Evolutionary conservation across 2,329 filamentous ascomycete species (phyloP).

Genomic region (Zarea fungicola): DNA sequence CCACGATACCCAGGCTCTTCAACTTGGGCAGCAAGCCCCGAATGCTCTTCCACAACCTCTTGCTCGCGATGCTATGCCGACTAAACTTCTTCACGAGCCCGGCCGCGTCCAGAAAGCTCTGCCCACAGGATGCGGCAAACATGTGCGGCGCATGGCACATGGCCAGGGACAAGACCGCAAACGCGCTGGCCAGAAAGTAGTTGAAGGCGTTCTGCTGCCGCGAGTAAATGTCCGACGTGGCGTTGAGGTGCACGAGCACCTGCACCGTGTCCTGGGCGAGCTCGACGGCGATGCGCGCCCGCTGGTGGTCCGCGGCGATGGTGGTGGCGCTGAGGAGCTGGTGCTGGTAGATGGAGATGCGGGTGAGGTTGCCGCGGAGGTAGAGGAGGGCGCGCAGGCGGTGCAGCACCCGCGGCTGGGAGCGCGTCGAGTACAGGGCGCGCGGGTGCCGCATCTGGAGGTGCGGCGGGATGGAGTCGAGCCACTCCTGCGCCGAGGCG

Average conservation of each 20-base stretch:
- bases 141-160: conserved; percentile 38
- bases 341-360: conserved; percentile 40
- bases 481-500: conserved; percentile 38
- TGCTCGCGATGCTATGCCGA: conserved; percentile 26
- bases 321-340: conserved; percentile 33
- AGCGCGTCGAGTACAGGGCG: conserved; percentile 15
- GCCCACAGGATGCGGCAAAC: conserved; percentile 33
- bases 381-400: conserved; percentile 38
- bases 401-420: conserved; percentile 32
- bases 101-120: conserved; percentile 27
- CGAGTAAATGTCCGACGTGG: conserved; percentile 24
- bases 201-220: conserved; percentile 25
- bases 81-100: conserved; percentile 29
- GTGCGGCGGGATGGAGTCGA: conserved; percentile 38
- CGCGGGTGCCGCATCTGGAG: conserved; percentile 32
- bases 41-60: conserved; percentile 32
- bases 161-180: conserved; percentile 35
- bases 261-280: conserved; percentile 25
- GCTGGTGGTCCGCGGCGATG: conserved; percentile 30
- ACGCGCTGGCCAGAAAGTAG: conserved; percentile 25
- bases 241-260: conserved; percentile 23
- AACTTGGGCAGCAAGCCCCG: conserved; percentile 28
- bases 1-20: conserved; percentile 20
- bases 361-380: conserved; percentile 40
- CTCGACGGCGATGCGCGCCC: conserved; percentile 34